These are phyloP conservation scores for Claviceps monticola DNA, from an alignment of 2,329 filamentous ascomycete genomes.

Conservation along the genomic window DNA sequence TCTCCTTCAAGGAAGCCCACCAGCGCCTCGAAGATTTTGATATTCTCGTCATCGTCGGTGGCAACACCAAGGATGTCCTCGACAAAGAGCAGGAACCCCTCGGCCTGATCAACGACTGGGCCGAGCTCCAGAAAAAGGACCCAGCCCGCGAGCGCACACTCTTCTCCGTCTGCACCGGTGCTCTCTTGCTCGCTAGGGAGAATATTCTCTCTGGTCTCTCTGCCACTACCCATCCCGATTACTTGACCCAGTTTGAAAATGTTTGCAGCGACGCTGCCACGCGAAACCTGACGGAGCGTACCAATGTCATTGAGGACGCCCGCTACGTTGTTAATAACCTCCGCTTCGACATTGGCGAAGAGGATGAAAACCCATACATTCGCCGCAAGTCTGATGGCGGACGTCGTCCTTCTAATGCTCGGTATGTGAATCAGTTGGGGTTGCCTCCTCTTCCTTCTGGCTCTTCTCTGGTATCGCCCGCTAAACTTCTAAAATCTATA, in stretches of 20 bases:
- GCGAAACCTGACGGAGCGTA: slow-evolving; percentile 58
- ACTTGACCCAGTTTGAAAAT: slow-evolving; percentile 67
- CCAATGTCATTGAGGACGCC: slow-evolving; percentile 67
- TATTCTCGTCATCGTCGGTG: slow-evolving; percentile 64
- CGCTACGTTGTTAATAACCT: slow-evolving; percentile 87
- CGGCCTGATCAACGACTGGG: slow-evolving; percentile 59
- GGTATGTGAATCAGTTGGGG: slow-evolving; percentile 27
- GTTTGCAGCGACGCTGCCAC: slow-evolving; percentile 62
- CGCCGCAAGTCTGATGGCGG: slow-evolving; percentile 57
- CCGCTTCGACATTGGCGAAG: slow-evolving; percentile 69
- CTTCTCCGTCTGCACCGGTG: slow-evolving; percentile 66
- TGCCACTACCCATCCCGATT: slow-evolving; percentile 73
- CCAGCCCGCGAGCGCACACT: slow-evolving; percentile 69
- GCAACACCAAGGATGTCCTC: slow-evolving; percentile 48
- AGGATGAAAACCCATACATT: slow-evolving; percentile 75
- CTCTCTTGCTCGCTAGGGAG: slow-evolving; percentile 61
- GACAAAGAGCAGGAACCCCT: slow-evolving; percentile 57
- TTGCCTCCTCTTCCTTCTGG: too few relatives aligned
- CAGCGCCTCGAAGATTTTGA: slow-evolving; percentile 63
- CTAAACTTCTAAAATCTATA: slow-evolving; percentile 13
- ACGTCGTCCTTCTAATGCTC: slow-evolving; percentile 45
- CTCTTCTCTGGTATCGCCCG: too few relatives aligned
- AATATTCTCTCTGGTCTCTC: slow-evolving; percentile 67
- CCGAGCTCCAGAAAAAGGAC: slow-evolving; percentile 67
- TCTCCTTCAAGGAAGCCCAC: slow-evolving; percentile 66